These are phyloP conservation scores for Saraca asoca DNA, from an alignment of 331 rosid species.

Conservation along the genomic window DNA sequence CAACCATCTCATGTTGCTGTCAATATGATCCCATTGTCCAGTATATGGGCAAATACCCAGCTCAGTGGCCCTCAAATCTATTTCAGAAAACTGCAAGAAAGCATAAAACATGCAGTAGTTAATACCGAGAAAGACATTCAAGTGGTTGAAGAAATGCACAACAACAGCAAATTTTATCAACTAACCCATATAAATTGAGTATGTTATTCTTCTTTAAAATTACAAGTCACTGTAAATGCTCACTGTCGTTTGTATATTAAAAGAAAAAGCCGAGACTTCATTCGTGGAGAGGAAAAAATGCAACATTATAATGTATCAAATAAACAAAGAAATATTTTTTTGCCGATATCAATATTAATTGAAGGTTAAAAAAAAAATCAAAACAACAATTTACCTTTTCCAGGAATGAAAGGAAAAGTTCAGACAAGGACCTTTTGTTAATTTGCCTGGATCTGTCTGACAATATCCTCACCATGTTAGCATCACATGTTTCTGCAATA, in stretches of 20 bases:
- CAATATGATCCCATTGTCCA: conserved; percentile 65
- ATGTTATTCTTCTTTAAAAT: not conserved
- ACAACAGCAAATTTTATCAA: conserved; percentile 15
- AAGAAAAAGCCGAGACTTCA: no score
- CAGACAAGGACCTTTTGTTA: conserved; percentile 68
- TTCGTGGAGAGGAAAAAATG: not conserved
- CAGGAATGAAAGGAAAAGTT: conserved; percentile 73
- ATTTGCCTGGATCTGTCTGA: conserved; percentile 44
- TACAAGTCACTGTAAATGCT: not conserved
- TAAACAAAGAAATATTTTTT: conserved; percentile 18
- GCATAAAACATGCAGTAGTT: conserved; percentile 20
- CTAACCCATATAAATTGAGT: conserved; percentile 3
- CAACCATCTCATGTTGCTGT: conserved; percentile 70
- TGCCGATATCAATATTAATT: not conserved
- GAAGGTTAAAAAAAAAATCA: conserved; percentile 27
- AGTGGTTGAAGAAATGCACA: conserved; percentile 17
- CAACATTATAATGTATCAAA: conserved; percentile 15
- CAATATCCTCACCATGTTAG: conserved; percentile 48
- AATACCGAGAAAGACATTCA: not conserved
- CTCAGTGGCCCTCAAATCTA: conserved; percentile 49
- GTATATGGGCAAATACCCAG: conserved; percentile 64
- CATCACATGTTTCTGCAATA: conserved; percentile 55
- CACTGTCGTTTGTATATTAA: no score
- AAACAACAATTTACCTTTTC: conserved; percentile 51
- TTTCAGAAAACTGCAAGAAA: conserved; percentile 63